Base-by-base conservation (phyloP, 1,139 yeast genomes). In the Yamadazyma trypodendri region DNA sequence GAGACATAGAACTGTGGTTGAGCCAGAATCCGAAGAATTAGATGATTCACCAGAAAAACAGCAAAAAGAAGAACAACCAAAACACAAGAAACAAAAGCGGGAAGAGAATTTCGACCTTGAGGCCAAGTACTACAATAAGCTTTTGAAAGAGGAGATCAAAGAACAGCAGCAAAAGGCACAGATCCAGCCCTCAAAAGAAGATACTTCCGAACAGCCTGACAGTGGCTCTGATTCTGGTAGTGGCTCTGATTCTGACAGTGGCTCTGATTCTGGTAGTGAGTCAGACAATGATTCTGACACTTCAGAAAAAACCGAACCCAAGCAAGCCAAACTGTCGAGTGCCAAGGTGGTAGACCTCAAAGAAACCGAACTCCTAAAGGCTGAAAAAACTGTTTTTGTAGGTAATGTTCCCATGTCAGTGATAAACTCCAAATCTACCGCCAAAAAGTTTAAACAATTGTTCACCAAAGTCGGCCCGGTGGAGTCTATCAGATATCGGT, bases 321-420 rank as follows among this genome's bases (percentile, higher is more conserved):
- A 40, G 10, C 52, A 49, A 34, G 9, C 23, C 3, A 48, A 43
- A 21, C 18, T 12, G 23, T 55, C 65, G 9, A 60, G 56, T 31
- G 72, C 75, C 16, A 60, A 55, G 37, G 55, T 65, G 2, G 55
- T 76, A 32, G 78, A 76, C 52, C 58, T 81, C 37, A 83, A 82
- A 51, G 86, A 81, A 45, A 60, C 62, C 9, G 96, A 89, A 57
- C 68, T 88, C 38, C 86, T 78, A 50, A 87, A 89, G 60, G 95
- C 96, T 2, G 92, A 87, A 51, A 75, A 84, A 51, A 92, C 98
- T 0, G 69, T 90, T 1, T 94, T 94, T 56, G 83, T 94, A 10
- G 97, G 97, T 33, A 94, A 94, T 59, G 78, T 92, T 16, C 77
- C 87, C 14, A 65, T 80, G 24, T 54, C 68, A 2, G 89, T 81